A percentile compares a stretch with the other conserved stretches of the same genome.
phyloP scores from a whole-genome alignment of 164 flowering plant genomes.

The Stephania cephalantha region DNA sequence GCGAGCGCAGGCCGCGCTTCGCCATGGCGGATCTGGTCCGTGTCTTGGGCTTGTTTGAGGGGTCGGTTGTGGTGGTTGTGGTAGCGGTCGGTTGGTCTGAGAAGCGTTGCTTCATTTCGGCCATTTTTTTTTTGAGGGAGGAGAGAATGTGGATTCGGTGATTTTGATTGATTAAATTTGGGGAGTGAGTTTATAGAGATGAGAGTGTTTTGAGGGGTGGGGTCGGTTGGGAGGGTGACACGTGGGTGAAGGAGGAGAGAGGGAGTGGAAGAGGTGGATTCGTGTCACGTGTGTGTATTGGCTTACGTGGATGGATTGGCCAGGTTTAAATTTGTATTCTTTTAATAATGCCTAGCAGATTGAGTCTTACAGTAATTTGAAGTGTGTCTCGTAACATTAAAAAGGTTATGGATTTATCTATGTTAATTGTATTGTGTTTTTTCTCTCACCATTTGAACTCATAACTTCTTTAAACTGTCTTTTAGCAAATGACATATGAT shows the following conservation, averaged over 20 bases:
- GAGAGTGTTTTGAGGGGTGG: background rate
- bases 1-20: constrained; percentile 62
- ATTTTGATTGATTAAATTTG: background rate
- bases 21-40: constrained; percentile 47
- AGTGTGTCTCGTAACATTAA: too few relatives aligned
- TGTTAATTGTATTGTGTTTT: too few relatives aligned
- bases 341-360: too few relatives aligned
- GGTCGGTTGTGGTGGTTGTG: constrained; percentile 2
- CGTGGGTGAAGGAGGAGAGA: constrained; percentile 7
- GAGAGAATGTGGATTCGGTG: background rate
- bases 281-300: constrained; percentile 6
- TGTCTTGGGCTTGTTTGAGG: constrained; percentile 7
- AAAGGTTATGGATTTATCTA: too few relatives aligned
- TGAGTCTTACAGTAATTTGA: too few relatives aligned
- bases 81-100: constrained; percentile 19
- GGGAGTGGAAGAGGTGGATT: background rate
- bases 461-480: too few relatives aligned
- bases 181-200: constrained; percentile 7
- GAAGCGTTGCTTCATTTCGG: constrained; percentile 32
- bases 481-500: too few relatives aligned
- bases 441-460: too few relatives aligned
- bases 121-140: constrained; percentile 19
- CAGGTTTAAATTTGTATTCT: too few relatives aligned
- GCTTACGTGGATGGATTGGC: background rate
- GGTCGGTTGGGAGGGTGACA: constrained; percentile 9